Evolutionary conservation across 2,329 filamentous ascomycete genomes (phyloP), one percentile per base, ranked within the genome.

Genomic region (Pseudogymnoascus destructans): DNA sequence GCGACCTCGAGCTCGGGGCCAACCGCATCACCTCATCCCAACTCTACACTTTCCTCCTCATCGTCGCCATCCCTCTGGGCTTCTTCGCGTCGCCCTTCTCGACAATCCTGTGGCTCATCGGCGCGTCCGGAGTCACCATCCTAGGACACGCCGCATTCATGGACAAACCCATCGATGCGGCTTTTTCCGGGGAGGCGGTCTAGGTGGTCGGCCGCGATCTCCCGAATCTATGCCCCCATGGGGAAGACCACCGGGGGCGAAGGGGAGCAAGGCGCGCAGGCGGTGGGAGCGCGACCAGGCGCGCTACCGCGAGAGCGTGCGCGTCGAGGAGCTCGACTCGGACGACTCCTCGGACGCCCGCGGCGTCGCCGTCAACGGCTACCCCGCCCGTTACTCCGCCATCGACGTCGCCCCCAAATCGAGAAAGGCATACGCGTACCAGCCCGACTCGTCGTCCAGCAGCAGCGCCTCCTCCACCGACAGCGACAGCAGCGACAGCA

Each of bases 141-240:
- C 77, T 97, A 65, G 93, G 93, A 74, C 93, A 98, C 76, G 93
- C 93, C 66, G 81, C 90, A 63, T 83, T 97, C 71, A 85, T 97
- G 86, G 92, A 97, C 73, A 96, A 95, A 82, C 92, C 92, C 61
- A 95, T 97, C 79, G 93, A 97, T 85, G 92, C 95, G 91, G 91
- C 91, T 96, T 98, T 98, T 96, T 96, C 92, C 81, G 93, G 95
- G 91, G 93, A 98, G 92, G 92, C 93, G 91, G 93, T 98, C 87
- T 98, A 97, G 85, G 81, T 95, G 91, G 91, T 97, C 93, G 92
- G 89, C 92, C 92, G 93, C 93, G 87, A 93, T 86, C 91, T 95
- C 92, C 91, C 81, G 79, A 85, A 84, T 76, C 74, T 80, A 85
- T 86, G 90, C 90, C 91, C 88, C 85, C 79, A 82, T 91, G 88